phyloP scores from a whole-genome alignment of 805 yeast genomes.

The Lipomyces anomalus region DNA sequence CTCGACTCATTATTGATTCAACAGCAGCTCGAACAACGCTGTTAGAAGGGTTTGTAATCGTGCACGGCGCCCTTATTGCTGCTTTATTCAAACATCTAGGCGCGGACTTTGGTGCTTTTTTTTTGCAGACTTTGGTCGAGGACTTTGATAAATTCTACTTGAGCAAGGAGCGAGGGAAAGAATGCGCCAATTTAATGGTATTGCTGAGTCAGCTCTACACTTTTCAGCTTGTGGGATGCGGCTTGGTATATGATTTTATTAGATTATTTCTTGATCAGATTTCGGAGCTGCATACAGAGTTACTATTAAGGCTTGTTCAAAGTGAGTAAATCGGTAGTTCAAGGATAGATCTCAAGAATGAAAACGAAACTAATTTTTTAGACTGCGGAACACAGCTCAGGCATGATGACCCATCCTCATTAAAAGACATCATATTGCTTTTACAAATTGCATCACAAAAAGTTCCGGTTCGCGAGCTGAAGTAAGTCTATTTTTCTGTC shows the following conservation, averaged over 20 bases:
- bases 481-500: conserved; percentile 3
- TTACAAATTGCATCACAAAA: conserved; percentile 46
- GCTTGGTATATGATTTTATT: conserved; percentile 72
- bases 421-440: conserved; percentile 67
- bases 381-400: conserved; percentile 78
- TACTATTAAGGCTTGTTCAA: conserved; percentile 63
- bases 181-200: conserved; percentile 62
- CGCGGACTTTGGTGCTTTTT: conserved; percentile 80
- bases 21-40: conserved; percentile 59
- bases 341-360: neutral
- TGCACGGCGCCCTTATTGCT: conserved; percentile 71
- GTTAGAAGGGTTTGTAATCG: conserved; percentile 69
- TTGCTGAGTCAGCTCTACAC: conserved; percentile 71
- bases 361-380: neutral
- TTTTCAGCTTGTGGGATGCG: conserved; percentile 69
- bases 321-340: conserved; percentile 26
- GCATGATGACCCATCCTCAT: conserved; percentile 79
- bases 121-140: conserved; percentile 76
- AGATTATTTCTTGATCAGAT: conserved; percentile 45
- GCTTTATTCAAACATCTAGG: conserved; percentile 78
- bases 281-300: conserved; percentile 69
- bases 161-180: conserved; percentile 34
- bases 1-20: conserved; percentile 58
- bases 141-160: conserved; percentile 46
- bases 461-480: conserved; percentile 27